Conservation (phyloP, 352 stramenopile genomes). For the Sclerospora graminicola region DNA sequence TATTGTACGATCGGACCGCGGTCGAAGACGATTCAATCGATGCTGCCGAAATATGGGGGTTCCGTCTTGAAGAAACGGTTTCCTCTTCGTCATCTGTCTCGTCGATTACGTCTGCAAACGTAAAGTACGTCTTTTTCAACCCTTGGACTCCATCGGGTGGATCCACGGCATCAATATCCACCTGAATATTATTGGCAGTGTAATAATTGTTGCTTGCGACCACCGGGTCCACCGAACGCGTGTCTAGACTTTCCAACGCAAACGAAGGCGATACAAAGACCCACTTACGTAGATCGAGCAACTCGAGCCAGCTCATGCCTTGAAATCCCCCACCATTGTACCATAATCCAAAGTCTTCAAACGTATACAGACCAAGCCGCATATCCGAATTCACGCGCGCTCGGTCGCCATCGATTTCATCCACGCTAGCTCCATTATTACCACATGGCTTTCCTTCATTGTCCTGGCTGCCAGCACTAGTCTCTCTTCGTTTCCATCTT, state of each 20-base stretch:
- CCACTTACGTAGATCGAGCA: constrained; percentile 82
- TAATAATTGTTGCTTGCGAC: constrained; percentile 78
- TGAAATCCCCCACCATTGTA: constrained; percentile 78
- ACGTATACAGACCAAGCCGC: constrained; percentile 50
- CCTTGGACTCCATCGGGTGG: constrained; percentile 19
- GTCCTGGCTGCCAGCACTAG: constrained; percentile 10
- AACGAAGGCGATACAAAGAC: constrained; percentile 66
- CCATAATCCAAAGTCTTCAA: constrained; percentile 80
- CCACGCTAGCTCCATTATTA: constrained; percentile 15
- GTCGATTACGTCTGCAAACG: constrained; percentile 51
- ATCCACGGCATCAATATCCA: constrained; percentile 52
- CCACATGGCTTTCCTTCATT: constrained; percentile 13
- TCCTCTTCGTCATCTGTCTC: constrained; percentile 66
- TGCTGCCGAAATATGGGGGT: constrained; percentile 15
- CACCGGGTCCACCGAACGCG: constrained; percentile 54
- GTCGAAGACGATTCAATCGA: constrained; percentile 58
- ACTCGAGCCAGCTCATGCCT: constrained; percentile 75
- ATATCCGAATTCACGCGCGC: constrained; percentile 40
- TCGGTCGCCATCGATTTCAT: constrained; percentile 30
- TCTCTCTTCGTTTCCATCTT: constrained; percentile 17
- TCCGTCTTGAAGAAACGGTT: background rate
- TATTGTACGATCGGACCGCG: constrained; percentile 30
- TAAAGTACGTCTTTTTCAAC: constrained; percentile 36
- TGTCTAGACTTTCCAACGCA: constrained; percentile 50
- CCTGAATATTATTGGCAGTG: constrained; percentile 76